Base-by-base conservation (phyloP, 169 alveolate genomes). In the Plasmodium berghei region DNA sequence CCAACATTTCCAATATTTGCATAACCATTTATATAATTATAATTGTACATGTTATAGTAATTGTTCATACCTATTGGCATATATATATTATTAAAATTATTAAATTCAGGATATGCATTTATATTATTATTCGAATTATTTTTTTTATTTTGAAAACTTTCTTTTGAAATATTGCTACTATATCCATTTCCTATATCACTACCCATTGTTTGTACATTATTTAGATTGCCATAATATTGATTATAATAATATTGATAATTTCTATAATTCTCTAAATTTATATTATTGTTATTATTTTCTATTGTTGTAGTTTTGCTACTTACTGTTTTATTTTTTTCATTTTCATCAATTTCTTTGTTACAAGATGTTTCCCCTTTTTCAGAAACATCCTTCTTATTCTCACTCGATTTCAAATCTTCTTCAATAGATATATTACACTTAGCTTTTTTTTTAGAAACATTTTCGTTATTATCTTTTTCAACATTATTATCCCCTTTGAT, bases 21-120 rank as follows among this genome's bases (percentile, higher is more conserved):
- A 49, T 24, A 14, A 0, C 66, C 66, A 24, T 34, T 28, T n/a
- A 42, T 9, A 69, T 63, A 61, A 42, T 58, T 58, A 49, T 55
- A 75, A 55, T 55, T 55, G 42, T 75, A 75, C 75, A 63, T 49
- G 42, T 62, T 56, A 52, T 75, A 75, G 14, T 75, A 75, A 12
- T 58, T 67, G 26, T 63, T 75, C 45, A 48, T 63, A 18, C 46
- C 45, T 12, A 45, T 14, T 10, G 42, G 42, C 63, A 48, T 42
- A 63, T 63, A 63, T 2, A 18, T 52, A 28, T 34, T 34, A 5
- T 9, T 12, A 12, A 63, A 9, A 1, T 1, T 12, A 34, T 18
- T 34, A 9, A 24, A 34, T 9, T 16, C 52, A 20, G 16, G 48
- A 48, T 49, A 26, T 16, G 20, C 63, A 70, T 70, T 48, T 22